phyloP scores from a whole-genome alignment of 2,329 filamentous ascomycete genomes.

The Diaporthe citrichinensis region DNA sequence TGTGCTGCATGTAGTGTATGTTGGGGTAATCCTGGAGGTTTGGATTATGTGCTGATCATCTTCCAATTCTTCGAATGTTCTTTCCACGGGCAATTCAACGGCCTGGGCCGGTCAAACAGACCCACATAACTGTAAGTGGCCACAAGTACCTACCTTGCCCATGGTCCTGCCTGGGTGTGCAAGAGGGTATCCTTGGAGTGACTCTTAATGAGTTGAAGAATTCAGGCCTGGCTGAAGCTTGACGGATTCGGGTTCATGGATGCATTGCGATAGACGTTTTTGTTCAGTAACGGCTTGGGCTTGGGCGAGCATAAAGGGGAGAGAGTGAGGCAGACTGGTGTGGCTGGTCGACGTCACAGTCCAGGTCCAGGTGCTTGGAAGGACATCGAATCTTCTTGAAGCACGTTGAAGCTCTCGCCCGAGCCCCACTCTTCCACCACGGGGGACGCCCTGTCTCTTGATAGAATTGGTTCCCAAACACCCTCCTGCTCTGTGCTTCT shows the following conservation, averaged over 20 bases:
- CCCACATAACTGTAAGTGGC: not conserved
- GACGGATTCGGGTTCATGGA: not conserved
- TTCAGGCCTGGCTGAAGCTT: not conserved
- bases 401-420: constrained; percentile 32
- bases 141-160: not conserved
- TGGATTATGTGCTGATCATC: not conserved
- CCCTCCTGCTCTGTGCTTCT: constrained; percentile 5
- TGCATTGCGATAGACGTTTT: not conserved
- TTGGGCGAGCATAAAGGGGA: constrained; percentile 15
- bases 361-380: constrained; percentile 16
- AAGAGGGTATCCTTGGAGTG: not conserved
- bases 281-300: not conserved
- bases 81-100: not conserved
- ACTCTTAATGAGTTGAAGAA: not conserved
- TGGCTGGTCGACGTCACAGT: constrained; percentile 11
- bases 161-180: not conserved
- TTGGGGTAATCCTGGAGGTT: not conserved
- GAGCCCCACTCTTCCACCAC: constrained; percentile 35
- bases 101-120: not conserved
- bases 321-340: constrained; percentile 2
- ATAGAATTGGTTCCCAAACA: constrained; percentile 25
- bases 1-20: no score
- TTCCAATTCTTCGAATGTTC: not conserved
- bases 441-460: constrained; percentile 27
- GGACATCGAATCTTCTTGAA: constrained; percentile 42